These are phyloP conservation scores for Penicillium sp. DNA, from an alignment of 2,329 filamentous ascomycete species.

Conservation along the genomic window DNA sequence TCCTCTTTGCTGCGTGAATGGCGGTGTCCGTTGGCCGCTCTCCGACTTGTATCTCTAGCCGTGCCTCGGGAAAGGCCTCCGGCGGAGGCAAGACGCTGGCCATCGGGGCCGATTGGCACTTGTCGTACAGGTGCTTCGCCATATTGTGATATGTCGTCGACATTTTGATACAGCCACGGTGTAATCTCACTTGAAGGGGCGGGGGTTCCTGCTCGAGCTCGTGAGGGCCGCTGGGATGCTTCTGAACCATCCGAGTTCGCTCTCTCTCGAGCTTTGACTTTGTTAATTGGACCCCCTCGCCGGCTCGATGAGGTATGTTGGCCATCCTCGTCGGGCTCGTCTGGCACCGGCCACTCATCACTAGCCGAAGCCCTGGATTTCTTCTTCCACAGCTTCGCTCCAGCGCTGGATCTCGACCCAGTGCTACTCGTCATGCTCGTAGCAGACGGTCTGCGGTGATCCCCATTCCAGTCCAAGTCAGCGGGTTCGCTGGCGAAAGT, in stretches of 20 bases:
- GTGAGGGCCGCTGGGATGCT: conserved; percentile 72
- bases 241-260: conserved; percentile 77
- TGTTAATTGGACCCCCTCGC: conserved; percentile 46
- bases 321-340: conserved; percentile 63
- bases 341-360: conserved; percentile 76
- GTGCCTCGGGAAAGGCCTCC: conserved; percentile 46
- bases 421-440: conserved; percentile 88
- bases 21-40: conserved; percentile 51
- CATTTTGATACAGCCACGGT: conserved; percentile 94
- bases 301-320: conserved; percentile 45
- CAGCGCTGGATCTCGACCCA: conserved; percentile 73
- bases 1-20: conserved; percentile 62
- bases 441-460: conserved; percentile 81
- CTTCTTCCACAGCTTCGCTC: conserved; percentile 73
- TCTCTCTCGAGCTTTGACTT: conserved; percentile 67
- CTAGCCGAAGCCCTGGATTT: conserved; percentile 92
- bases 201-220: conserved; percentile 71
- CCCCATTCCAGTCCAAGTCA: conserved; percentile 62
- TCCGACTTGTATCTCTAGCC: conserved; percentile 56
- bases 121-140: conserved; percentile 76
- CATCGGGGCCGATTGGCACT: conserved; percentile 68
- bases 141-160: conserved; percentile 74
- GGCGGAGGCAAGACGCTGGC: conserved; percentile 62
- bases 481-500: conserved; percentile 61
- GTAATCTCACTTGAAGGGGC: conserved; percentile 89